Evolutionary conservation across 495 filamentous ascomycete species (phyloP), one percentile per base, ranked within the genome.

Genomic region (Neurospora sp.): DNA sequence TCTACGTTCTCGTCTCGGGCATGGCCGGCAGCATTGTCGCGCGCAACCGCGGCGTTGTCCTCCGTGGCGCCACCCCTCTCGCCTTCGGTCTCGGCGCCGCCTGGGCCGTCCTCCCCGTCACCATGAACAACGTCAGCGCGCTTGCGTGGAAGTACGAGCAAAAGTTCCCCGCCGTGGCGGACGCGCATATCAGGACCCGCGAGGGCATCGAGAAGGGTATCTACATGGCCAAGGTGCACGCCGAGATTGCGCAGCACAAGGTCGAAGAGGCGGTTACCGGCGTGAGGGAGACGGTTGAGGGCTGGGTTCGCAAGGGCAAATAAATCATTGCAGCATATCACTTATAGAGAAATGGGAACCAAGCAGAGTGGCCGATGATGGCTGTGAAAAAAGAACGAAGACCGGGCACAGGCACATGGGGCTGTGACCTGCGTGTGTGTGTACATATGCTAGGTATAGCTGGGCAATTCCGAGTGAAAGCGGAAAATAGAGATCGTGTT

Each of bases 11-110:
- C 16, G 93, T 99, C 3, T 89, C 93, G 12, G 89, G 92, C 73
- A 97, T 99, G 94, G 91, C 94, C 39, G 94, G 94, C 75, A 92
- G 89, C 76, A 98, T 99, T 79, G 84, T 97, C 39, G 87, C 92
- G 62, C 88, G 96, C 70, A 96, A 96, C 84, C 89, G 95, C 59
- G 93, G 92, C 76, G 85, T 97, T 54, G 80, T 97, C 73, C 84
- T 98, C 37, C 88, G 95, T 59, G 88, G 88, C 44, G 83, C 88
- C 16, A 86, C 92, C 5, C 96, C 93, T 20, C 78, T 93, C 20
- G 88, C 88, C 35, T 87, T 95, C 46, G 93, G 92, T 70, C 82
- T 93, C 70, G 88, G 89, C 66, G 91, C 91, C 69, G 93, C 90
- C 41, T 93, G 89, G 89, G 83, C 85, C 27, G 89, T 94, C 10